These are phyloP conservation scores for Pseudozyma tsukubaensis DNA, from an alignment of 1,284 basidiomycete genomes.

Conservation along the genomic window DNA sequence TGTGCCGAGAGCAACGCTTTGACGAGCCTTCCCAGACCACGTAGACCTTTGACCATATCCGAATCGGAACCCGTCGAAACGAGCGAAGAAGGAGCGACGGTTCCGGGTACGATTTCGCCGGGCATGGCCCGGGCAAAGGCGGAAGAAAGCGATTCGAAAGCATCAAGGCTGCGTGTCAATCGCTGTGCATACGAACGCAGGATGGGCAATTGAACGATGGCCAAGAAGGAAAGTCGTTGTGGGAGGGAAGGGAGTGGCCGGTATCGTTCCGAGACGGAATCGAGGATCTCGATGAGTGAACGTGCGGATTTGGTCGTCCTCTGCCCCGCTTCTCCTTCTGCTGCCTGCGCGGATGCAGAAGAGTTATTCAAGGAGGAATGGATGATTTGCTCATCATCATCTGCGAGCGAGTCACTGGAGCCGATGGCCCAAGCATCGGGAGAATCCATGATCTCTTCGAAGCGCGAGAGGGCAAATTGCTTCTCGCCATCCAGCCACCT, in stretches of 20 bases:
- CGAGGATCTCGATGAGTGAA: slow-evolving; percentile 50
- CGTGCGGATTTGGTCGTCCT: slow-evolving; percentile 58
- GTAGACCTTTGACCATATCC: slow-evolving; percentile 62
- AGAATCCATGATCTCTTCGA: slow-evolving; percentile 82
- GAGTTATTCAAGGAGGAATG: slow-evolving; percentile 4
- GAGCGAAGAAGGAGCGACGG: slow-evolving; percentile 5
- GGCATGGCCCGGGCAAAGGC: slow-evolving; percentile 89
- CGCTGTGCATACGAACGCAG: slow-evolving; percentile 81
- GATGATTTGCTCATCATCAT: slow-evolving; percentile 71
- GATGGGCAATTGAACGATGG: slow-evolving; percentile 85
- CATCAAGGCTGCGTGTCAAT: slow-evolving; percentile 85
- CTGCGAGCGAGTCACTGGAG: slow-evolving; percentile 73
- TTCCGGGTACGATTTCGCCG: slow-evolving; percentile 72
- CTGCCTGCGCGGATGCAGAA: background rate
- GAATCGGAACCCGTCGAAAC: slow-evolving; percentile 36
- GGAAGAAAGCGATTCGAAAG: slow-evolving; percentile 79
- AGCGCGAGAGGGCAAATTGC: slow-evolving; percentile 81
- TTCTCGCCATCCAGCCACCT: slow-evolving; percentile 77
- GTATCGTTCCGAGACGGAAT: slow-evolving; percentile 79
- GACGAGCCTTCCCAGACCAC: slow-evolving; percentile 59
- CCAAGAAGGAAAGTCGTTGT: slow-evolving; percentile 84
- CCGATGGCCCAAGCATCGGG: slow-evolving; percentile 88
- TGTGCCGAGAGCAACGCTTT: slow-evolving; percentile 60
- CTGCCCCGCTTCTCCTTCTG: slow-evolving; percentile 4
- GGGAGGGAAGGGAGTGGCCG: slow-evolving; percentile 81